Evolutionary conservation across 108 stramenopile species (phyloP).

Genomic region (Schizochytrium sp.): DNA sequence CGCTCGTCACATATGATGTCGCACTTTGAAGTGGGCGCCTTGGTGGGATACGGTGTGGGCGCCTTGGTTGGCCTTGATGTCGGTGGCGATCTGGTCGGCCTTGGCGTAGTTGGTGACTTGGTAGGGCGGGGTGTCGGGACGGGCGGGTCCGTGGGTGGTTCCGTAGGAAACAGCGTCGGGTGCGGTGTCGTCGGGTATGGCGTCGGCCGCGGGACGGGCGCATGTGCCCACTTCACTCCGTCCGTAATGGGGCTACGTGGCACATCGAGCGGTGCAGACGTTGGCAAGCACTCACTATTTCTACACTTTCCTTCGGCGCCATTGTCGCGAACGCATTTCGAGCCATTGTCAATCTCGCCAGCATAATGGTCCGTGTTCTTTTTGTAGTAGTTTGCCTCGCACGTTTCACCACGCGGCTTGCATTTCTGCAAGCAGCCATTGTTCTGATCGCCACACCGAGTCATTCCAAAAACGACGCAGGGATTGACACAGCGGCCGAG

Average conservation of each 20-base stretch:
- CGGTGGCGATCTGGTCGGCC: neutral
- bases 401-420: neutral
- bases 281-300: neutral
- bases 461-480: neutral
- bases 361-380: neutral
- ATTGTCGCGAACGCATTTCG: neutral
- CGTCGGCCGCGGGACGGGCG: neutral
- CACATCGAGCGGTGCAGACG: neutral
- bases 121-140: neutral
- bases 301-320: neutral
- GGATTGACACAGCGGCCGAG: neutral
- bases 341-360: neutral
- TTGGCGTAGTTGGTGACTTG: conserved; percentile 1
- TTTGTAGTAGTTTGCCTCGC: neutral
- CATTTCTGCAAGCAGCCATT: neutral
- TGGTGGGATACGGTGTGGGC: neutral
- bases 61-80: neutral
- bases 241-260: neutral
- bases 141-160: neutral
- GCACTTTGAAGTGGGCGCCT: neutral
- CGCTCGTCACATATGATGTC: neutral
- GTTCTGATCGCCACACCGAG: neutral
- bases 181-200: neutral
- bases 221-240: neutral
- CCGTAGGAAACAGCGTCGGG: neutral